Evolutionary conservation across 192 early-diverging fungal genomes (phyloP).

Genomic region (Backusella macrospora): DNA sequence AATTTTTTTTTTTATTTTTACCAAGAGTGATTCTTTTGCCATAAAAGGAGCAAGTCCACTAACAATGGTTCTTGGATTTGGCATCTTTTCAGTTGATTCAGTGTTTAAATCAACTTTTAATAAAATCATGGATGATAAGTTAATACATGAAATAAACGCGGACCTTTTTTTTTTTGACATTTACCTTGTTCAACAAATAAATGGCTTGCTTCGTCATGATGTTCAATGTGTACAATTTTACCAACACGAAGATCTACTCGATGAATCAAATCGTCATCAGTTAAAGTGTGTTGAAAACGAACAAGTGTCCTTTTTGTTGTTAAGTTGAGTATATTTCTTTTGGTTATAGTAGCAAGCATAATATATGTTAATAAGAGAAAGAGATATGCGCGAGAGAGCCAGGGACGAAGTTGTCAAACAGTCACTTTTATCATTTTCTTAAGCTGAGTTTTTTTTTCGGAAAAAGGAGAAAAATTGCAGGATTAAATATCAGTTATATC

Average conservation of each 20-base stretch:
- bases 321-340: background rate
- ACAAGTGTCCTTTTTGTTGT: slow-evolving; percentile 5
- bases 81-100: slow-evolving; percentile 38
- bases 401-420: too few relatives aligned
- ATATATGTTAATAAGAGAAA: background rate
- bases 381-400: too few relatives aligned
- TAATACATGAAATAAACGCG: background rate
- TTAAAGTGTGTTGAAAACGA: background rate
- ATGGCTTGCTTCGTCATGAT: slow-evolving; percentile 56
- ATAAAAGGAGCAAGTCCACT: slow-evolving; percentile 63
- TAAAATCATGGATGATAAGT: slow-evolving; percentile 27
- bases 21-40: slow-evolving; percentile 50
- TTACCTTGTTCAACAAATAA: slow-evolving; percentile 53
- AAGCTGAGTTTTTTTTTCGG: too few relatives aligned
- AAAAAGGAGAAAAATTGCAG: too few relatives aligned
- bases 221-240: slow-evolving; percentile 53
- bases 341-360: slow-evolving; percentile 10
- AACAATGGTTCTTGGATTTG: slow-evolving; percentile 64
- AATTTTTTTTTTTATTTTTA: slow-evolving; percentile 17
- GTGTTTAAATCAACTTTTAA: slow-evolving; percentile 57
- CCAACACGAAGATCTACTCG: slow-evolving; percentile 65
- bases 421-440: too few relatives aligned
- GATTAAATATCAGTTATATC: too few relatives aligned
- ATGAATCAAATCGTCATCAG: slow-evolving; percentile 43
- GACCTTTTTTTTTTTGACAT: background rate